Evolutionary conservation across 2,329 filamentous ascomycete species (phyloP).

Genomic region (Chrysoporthe austroafricana): DNA sequence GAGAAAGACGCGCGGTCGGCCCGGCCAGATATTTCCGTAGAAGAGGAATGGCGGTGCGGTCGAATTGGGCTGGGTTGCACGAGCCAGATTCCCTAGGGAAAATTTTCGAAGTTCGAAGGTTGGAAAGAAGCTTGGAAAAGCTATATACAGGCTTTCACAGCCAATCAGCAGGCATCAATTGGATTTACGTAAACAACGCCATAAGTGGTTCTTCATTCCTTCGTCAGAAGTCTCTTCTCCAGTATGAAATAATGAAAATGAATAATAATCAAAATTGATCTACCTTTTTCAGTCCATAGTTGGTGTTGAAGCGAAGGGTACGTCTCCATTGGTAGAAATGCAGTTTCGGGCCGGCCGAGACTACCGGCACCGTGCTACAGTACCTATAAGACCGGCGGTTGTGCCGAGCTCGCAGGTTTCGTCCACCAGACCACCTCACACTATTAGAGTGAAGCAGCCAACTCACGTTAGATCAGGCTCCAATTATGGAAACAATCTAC

Average conservation of each 20-base stretch:
- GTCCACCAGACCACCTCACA: not conserved
- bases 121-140: constrained; percentile 17
- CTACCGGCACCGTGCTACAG: not conserved
- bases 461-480: not conserved
- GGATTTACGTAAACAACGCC: constrained; percentile 3
- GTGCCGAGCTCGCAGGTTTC: not conserved
- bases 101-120: constrained; percentile 16
- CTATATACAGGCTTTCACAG: constrained; percentile 7
- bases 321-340: not conserved
- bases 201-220: not conserved
- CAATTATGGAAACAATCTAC: constrained; percentile 22
- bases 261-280: not conserved
- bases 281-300: not conserved
- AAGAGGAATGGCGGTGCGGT: not conserved
- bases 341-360: not conserved
- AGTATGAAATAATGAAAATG: not conserved
- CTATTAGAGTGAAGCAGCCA: not conserved
- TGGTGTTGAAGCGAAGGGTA: not conserved
- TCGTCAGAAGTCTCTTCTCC: too few relatives aligned
- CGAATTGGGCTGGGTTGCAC: not conserved
- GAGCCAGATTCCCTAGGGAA: not conserved
- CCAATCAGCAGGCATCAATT: not conserved
- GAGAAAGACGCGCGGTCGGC: not conserved
- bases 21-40: too few relatives aligned
- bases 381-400: not conserved